Base-by-base conservation (phyloP, 2,329 filamentous ascomycete species). In the Penicillium sp. region DNA sequence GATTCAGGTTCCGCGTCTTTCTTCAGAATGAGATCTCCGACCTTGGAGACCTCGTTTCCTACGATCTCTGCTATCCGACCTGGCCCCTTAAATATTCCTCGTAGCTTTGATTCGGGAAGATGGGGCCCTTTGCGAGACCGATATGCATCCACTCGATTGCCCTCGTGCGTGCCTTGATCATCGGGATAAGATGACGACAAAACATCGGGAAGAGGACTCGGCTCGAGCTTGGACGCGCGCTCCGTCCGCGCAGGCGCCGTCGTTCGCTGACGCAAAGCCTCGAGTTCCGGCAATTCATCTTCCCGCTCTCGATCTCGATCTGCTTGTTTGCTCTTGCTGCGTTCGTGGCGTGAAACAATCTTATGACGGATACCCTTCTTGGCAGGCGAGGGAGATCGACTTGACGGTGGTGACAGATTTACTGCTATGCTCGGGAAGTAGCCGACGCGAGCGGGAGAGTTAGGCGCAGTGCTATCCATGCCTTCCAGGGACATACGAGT, bases 11-110 rank as follows among this genome's bases (percentile, higher is more conserved):
- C 70, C 23, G 72, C 66, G 32, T 87, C 85, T 63, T 81, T 83
- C 61, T 80, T 82, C 70, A 85, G 78, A 23, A 87, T 81, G 41
- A 82, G 77, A 47, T 85, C 83, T 16, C 83, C 82, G 34, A 87
- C 79, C 63, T 82, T 83, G 0, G 82, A 81, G 8, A 86, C 80
- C 63, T 87, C 85, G 57, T 79, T 80, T n/a, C 83, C 81, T 3
- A 95, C 82, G 31, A 90, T 81, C 31, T 84, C 88, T 57, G 90
- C 89, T 59, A 93, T 85, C 52, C 88, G 81, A 47, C 85, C 83
- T 3, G 66, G 65, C 0, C 86, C 87, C 73, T 91, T 93, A 73
- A 96, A 88, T 46, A 96, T 86, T 7, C 87, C 85, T 40, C 86
- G 84, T 9, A 91, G 79, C 35, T 83, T 85, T 10, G 83, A 84